phyloP scores from a whole-genome alignment of 306 rosid species.

The Boehmeria nivea region DNA sequence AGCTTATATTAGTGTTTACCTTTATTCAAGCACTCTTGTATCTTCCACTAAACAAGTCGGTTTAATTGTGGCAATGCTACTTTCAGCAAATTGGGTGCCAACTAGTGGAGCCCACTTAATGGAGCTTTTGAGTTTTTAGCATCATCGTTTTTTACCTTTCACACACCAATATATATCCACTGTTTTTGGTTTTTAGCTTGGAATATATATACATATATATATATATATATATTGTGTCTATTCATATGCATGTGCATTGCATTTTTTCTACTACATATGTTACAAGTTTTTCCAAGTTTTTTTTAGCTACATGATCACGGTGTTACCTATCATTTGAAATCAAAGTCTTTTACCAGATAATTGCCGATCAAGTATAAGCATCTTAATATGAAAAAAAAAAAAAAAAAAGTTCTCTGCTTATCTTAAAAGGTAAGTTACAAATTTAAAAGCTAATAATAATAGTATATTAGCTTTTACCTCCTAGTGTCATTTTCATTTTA shows the following conservation, averaged over 20 bases:
- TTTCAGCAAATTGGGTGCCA: conserved; percentile 19
- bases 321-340: neutral
- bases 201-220: too few species aligned
- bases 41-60: conserved; percentile 19
- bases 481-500: too few species aligned
- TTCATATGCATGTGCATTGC: too few species aligned
- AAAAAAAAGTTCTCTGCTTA: too few species aligned
- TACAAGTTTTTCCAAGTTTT: neutral
- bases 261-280: neutral
- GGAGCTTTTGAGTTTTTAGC: conserved; percentile 23
- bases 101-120: conserved; percentile 40
- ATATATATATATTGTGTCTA: too few species aligned
- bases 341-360: neutral
- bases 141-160: conserved; percentile 19
- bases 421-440: too few species aligned
- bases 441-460: neutral
- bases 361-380: neutral
- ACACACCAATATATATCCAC: neutral
- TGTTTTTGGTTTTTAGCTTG: conserved; percentile 2
- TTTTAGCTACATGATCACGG: conserved; percentile 4
- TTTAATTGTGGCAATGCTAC: conserved; percentile 14
- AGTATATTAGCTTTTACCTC: too few species aligned
- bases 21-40: conserved; percentile 38
- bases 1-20: conserved; percentile 20
- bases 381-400: too few species aligned